Evolutionary conservation across 805 yeast genomes (phyloP).

Genomic region (Candida ficus): DNA sequence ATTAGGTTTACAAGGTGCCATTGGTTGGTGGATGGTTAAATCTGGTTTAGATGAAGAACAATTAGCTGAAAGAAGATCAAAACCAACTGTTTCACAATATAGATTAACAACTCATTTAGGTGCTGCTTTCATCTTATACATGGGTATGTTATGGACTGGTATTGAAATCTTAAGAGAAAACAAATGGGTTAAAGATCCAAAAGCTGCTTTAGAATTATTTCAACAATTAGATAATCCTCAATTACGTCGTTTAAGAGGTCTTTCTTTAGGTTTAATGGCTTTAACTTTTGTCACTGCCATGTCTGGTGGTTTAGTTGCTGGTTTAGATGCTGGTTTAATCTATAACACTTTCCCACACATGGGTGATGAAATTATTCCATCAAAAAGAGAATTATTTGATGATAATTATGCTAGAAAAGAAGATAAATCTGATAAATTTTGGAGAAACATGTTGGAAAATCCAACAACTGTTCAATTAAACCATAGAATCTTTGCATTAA

Average conservation of each 20-base stretch:
- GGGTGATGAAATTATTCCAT: conserved; percentile 83
- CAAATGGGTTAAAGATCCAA: conserved; percentile 63
- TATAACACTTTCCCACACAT: conserved; percentile 95
- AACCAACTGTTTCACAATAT: conserved; percentile 97
- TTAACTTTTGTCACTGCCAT: conserved; percentile 86
- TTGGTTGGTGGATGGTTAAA: conserved; percentile 99
- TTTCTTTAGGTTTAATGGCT: conserved; percentile 52
- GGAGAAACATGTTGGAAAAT: conserved; percentile 93
- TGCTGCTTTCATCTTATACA: conserved; percentile 82
- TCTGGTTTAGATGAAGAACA: conserved; percentile 85
- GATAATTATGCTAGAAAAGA: conserved; percentile 61
- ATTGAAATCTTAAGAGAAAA: conserved; percentile 74
- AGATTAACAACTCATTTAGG: conserved; percentile 91
- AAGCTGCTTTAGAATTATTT: conserved; percentile 46
- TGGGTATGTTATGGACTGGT: conserved; percentile 90
- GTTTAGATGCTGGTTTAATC: conserved; percentile 94
- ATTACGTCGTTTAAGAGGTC: conserved; percentile 49
- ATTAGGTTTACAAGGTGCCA: conserved; percentile 88
- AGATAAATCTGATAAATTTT: conserved; percentile 69
- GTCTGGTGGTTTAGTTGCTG: conserved; percentile 98
- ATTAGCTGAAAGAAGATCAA: conserved; percentile 72
- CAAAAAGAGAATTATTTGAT: conserved; percentile 71
- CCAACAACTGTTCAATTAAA: conserved; percentile 93
- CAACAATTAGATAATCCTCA: conserved; percentile 58
- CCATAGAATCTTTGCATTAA: conserved; percentile 79